Evolutionary conservation across 2,329 filamentous ascomycete species (phyloP).

Genomic region (Dryadomyces quercus-mongolicae): DNA sequence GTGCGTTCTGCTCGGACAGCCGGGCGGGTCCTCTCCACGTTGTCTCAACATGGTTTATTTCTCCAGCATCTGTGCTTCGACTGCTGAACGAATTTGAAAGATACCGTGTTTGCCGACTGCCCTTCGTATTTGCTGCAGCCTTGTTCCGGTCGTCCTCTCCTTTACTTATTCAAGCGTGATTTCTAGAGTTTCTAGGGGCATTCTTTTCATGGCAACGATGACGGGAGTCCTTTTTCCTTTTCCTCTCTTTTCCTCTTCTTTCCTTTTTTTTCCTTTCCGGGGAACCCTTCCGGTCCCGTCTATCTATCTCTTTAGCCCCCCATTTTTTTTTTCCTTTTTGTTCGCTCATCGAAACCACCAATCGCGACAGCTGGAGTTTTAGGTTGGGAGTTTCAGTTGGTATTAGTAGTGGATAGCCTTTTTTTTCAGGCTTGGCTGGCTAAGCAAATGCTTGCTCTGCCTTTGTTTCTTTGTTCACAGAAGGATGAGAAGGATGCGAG

Average conservation of each 20-base stretch:
- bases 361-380: neutral
- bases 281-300: neutral
- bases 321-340: neutral
- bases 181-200: neutral
- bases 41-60: neutral
- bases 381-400: neutral
- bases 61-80: conserved; percentile 1
- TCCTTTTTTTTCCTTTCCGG: neutral
- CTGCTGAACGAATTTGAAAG: conserved; percentile 1
- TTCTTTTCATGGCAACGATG: neutral
- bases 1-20: neutral
- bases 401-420: no score
- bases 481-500: no score
- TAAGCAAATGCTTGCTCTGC: no score
- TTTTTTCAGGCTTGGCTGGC: no score
- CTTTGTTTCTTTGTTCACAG: no score
- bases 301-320: neutral
- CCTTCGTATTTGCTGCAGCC: conserved; percentile 1
- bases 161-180: neutral
- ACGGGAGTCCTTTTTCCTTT: neutral
- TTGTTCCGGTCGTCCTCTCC: neutral
- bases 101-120: neutral
- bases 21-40: neutral
- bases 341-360: neutral
- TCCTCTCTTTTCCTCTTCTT: neutral